Base-by-base conservation (phyloP, 805 yeast species). In the Grigorovia jiainica region DNA sequence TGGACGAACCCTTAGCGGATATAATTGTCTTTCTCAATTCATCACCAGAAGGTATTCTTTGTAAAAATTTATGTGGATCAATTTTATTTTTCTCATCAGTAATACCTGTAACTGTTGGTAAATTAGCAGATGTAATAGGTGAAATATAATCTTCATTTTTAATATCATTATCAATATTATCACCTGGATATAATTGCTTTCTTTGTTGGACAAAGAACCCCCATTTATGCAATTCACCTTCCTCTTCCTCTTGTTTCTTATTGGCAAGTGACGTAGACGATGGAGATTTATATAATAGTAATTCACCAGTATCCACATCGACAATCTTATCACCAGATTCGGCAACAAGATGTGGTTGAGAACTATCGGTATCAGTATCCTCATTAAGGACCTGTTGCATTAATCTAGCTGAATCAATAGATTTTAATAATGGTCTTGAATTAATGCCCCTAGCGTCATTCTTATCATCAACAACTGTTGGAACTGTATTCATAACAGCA, bases 201-300 rank as follows among this genome's bases (percentile, higher is more conserved):
- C 80, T 76, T 54, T 78, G 85, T 56, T 79, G 83, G 49, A 86
- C 79, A 53, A 77, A 84, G 54, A 78, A 76, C 16, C 95, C 95
- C 79, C 87, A 78, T 63, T 82, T 78, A 60, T 85, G 95, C 48
- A 87, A 72, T 55, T 84, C 95, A 52, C 96, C 97, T 66, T 87
- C 97, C 58, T 87, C 97, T 46, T 79, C 79, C 57, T 87, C 95
- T 60, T 83, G 86, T 58, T 76, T 80, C 13, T 87, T 86, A 53
- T 82, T 78, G 10, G 64, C 55, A 3, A 83, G 72, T 0, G 84
- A 75, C 1, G 83, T 79, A 47, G 76, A 82, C 0, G 86, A 78
- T 5, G 75, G 64, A 49, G 81, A 70, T 61, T 78, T 72, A 15
- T 41, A 34, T 47, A 81, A 63, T 17, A 82, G 78, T 2, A 89